A percentile compares a stretch with the other conserved stretches of the same genome.
These are phyloP conservation scores for Penicillium sumatraense DNA, from an alignment of 2,329 filamentous ascomycete genomes.

Conservation along the genomic window DNA sequence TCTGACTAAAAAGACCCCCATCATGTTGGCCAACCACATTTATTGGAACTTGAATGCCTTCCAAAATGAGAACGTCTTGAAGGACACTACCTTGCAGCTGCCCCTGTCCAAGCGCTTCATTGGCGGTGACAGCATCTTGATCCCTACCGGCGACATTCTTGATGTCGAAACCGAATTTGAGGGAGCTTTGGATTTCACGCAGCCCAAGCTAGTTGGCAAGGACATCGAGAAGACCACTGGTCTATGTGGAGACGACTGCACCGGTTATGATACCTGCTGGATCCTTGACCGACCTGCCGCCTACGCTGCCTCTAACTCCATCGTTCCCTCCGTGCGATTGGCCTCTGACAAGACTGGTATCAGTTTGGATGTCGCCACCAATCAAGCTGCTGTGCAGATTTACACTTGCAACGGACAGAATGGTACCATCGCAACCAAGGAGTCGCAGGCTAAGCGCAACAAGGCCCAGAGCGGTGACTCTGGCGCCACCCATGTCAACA, in stretches of 20 bases:
- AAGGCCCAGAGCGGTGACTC: conserved; percentile 58
- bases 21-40: conserved; percentile 57
- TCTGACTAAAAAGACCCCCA: conserved; percentile 52
- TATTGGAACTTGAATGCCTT: conserved; percentile 59
- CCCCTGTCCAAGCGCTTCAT: conserved; percentile 53
- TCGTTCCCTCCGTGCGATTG: conserved; percentile 63
- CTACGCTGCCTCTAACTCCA: conserved; percentile 37
- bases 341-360: conserved; percentile 75
- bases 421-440: conserved; percentile 57
- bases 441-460: conserved; percentile 54
- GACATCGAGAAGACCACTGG: conserved; percentile 67
- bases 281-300: conserved; percentile 49
- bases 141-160: conserved; percentile 76
- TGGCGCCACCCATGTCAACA: conserved; percentile 49
- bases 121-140: conserved; percentile 63
- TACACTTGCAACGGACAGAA: conserved; percentile 82
- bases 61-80: conserved; percentile 46
- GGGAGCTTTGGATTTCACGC: conserved; percentile 65
- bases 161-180: conserved; percentile 72
- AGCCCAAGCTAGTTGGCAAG: conserved; percentile 77
- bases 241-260: conserved; percentile 82
- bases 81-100: conserved; percentile 51
- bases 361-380: conserved; percentile 76
- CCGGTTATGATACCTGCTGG: conserved; percentile 74
- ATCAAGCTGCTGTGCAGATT: conserved; percentile 87